Evolutionary conservation across 768 basidiomycete species (phyloP).

Genomic region (Exsudoporus frostii): DNA sequence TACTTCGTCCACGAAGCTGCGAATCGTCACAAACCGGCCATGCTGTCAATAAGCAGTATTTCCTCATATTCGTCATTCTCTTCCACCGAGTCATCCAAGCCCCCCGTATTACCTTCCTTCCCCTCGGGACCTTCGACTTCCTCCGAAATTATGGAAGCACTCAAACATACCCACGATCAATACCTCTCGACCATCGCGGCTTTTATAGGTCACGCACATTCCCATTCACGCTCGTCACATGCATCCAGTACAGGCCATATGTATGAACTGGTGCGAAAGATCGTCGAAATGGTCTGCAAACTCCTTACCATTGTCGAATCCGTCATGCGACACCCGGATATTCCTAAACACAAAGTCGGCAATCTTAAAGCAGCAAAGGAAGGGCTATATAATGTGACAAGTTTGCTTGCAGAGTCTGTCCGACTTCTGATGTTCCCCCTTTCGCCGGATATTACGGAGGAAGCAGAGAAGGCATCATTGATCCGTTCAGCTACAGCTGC

Average conservation of each 20-base stretch:
- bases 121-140: slow-evolving; percentile 71
- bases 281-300: slow-evolving; percentile 90
- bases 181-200: slow-evolving; percentile 94
- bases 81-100: slow-evolving; percentile 52
- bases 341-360: slow-evolving; percentile 59
- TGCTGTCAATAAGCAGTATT: slow-evolving; percentile 63
- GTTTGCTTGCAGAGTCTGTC: slow-evolving; percentile 83
- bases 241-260: slow-evolving; percentile 91
- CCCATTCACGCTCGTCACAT: slow-evolving; percentile 85
- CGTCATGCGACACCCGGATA: slow-evolving; percentile 72
- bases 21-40: slow-evolving; percentile 42
- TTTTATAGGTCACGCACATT: slow-evolving; percentile 96
- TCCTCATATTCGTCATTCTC: slow-evolving; percentile 71
- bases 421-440: slow-evolving; percentile 63
- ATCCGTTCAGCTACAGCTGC: slow-evolving; percentile 86
- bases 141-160: slow-evolving; percentile 66
- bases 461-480: slow-evolving; percentile 74
- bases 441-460: slow-evolving; percentile 56
- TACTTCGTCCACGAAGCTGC: slow-evolving; percentile 37
- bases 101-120: slow-evolving; percentile 49
- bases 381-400: slow-evolving; percentile 79
- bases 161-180: slow-evolving; percentile 83
- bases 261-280: slow-evolving; percentile 92
- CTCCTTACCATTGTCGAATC: slow-evolving; percentile 89
- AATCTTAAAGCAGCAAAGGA: slow-evolving; percentile 72